Evolutionary conservation across 306 rosid genomes (phyloP), one percentile per base, ranked within the genome.

Genomic region (Sicyos edulis): DNA sequence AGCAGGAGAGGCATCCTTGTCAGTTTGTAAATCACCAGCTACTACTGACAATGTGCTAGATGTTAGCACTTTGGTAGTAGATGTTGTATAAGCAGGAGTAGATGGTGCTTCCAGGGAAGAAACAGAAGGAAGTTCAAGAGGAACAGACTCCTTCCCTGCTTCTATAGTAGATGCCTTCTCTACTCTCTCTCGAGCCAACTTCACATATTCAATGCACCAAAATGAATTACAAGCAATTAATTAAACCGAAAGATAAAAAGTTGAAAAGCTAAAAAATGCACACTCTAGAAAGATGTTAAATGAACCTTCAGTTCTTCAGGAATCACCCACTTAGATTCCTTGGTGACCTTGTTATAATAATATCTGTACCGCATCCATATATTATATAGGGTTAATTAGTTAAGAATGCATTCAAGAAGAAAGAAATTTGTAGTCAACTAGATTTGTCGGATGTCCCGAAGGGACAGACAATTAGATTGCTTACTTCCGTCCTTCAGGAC

Each of bases 401-500:
- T 64, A 71, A 50, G 56, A 68, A 75, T 10, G 67, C 71, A 70
- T 68, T 58, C 22, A 20, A 54, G 62, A 72, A 79, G 65, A n/a
- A 53, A 53, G 67, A 63, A 63, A 60, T 26, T 45, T 57, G 77
- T 64, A 26, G 71, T 19, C 19, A 52, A 53, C 32, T 29, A 55
- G n/a, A 57, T 42, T 47, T 29, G 70, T n/a, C 37, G 72, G 45
- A 40, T 40, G 9, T 40, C 9, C 45, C 1, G 8, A 40, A 40
- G 45, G 45, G 45, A 6, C 45, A 40, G 45, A 4, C 45, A 21
- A 78, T 51, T 57, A 51, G 74, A 75, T 42, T 40, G 85, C 92
- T 17, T 74, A 92, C 96, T 92, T 92, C 78, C 90, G 86, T 76
- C 98, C 95, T 73, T 92, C 96, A 51, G 96, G 96, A 82, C 96